A percentile compares a stretch with the other conserved stretches of the same genome.
Evolutionary conservation across 495 filamentous ascomycete species (phyloP).

Genomic region (Neurospora sp.): DNA sequence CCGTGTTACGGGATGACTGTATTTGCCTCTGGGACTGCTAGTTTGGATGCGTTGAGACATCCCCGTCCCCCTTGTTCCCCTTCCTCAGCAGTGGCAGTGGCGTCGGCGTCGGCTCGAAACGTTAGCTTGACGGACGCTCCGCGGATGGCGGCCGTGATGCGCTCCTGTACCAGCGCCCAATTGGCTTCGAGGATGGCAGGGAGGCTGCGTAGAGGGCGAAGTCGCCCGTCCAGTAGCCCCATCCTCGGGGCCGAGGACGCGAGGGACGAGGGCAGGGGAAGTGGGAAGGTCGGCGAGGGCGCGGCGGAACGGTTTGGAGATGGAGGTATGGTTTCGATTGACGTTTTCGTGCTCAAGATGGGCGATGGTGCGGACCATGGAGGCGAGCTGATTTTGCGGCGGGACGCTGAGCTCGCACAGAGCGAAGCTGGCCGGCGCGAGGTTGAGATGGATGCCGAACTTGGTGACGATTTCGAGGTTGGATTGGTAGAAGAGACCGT

Average conservation of each 20-base stretch:
- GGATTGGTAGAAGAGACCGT: constrained; percentile 36
- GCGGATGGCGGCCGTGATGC: constrained; percentile 22
- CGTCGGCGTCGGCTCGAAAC: constrained; percentile 3
- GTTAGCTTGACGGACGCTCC: constrained; percentile 8
- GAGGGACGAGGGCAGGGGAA: too few relatives aligned
- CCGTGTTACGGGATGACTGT: constrained; percentile 1
- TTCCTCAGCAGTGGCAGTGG: not conserved
- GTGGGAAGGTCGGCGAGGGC: too few relatives aligned
- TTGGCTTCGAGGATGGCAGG: constrained; percentile 26
- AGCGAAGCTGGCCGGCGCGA: constrained; percentile 33
- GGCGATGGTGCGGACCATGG: constrained; percentile 16
- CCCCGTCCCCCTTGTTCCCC: not conserved
- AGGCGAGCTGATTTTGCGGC: constrained; percentile 27
- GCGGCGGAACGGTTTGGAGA: too few relatives aligned
- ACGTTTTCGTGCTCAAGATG: constrained; percentile 25
- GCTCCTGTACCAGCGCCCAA: constrained; percentile 17
- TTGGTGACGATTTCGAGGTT: constrained; percentile 38
- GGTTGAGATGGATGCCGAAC: constrained; percentile 31
- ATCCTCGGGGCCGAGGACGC: too few relatives aligned
- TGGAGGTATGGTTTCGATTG: too few relatives aligned
- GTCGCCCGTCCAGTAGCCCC: constrained; percentile 33
- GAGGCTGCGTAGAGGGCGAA: constrained; percentile 35
- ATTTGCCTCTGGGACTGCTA: not conserved
- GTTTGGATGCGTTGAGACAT: not conserved
- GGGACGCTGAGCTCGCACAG: constrained; percentile 33